These are phyloP conservation scores for Thymus mandschuricus DNA, from an alignment of 257 asterid species.

Conservation along the genomic window DNA sequence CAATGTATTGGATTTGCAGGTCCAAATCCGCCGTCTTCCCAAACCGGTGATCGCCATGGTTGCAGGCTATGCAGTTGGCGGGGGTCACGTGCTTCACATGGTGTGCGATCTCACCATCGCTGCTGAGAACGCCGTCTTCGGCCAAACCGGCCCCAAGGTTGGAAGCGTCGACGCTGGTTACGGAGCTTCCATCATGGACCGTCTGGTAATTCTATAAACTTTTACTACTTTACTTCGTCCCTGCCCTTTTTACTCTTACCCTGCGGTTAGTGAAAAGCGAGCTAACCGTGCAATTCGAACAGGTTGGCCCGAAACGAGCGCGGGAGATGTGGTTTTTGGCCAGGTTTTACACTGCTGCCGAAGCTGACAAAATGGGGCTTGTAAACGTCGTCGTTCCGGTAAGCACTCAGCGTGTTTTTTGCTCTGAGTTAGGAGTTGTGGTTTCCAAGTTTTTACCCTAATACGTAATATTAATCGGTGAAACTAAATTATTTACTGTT, in stretches of 20 bases:
- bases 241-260: background rate
- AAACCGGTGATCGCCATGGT: slow-evolving; percentile 99
- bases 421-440: background rate
- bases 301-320: slow-evolving; percentile 94
- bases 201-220: slow-evolving; percentile 54
- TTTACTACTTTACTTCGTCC: background rate
- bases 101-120: slow-evolving; percentile 95
- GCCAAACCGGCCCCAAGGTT: slow-evolving; percentile 98
- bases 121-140: slow-evolving; percentile 91
- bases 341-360: slow-evolving; percentile 76
- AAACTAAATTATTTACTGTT: too few species aligned
- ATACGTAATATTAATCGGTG: too few species aligned
- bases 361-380: slow-evolving; percentile 96
- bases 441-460: too few species aligned
- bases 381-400: slow-evolving; percentile 90
- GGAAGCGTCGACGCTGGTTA: slow-evolving; percentile 99
- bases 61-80: slow-evolving; percentile 98
- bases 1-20: slow-evolving; percentile 95
- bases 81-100: slow-evolving; percentile 95
- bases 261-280: background rate
- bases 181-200: slow-evolving; percentile 90
- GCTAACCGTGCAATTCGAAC: background rate
- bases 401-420: slow-evolving; percentile 28
- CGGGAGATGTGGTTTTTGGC: slow-evolving; percentile 94
- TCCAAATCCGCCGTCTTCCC: slow-evolving; percentile 95